phyloP scores from a whole-genome alignment of 2,329 filamentous ascomycete genomes.

The Pseudonectria foliicola region DNA sequence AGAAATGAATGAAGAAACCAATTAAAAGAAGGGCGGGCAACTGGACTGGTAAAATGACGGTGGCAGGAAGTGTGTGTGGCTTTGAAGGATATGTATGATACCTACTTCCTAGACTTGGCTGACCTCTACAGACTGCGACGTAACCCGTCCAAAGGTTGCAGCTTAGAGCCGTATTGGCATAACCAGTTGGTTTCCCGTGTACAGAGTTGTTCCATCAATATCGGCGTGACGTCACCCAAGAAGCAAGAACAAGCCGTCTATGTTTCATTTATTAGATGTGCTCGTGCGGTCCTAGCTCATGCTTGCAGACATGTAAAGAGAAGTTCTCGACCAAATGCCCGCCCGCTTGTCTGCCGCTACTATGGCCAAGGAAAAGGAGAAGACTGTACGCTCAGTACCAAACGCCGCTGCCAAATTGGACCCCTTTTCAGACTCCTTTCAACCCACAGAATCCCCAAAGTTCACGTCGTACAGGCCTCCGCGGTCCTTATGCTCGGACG shows the following conservation, averaged over 20 bases:
- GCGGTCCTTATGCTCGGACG: slow-evolving; percentile 16
- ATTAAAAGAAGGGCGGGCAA: not conserved
- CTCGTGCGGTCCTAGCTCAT: slow-evolving; percentile 8
- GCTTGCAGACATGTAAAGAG: slow-evolving; percentile 3
- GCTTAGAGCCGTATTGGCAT: no score
- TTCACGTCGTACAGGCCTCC: slow-evolving; percentile 21
- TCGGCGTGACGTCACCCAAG: no score
- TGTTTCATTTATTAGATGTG: not conserved
- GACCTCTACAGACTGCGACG: slow-evolving; percentile 18
- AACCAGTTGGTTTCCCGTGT: no score
- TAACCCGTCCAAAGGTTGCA: slow-evolving; percentile 5
- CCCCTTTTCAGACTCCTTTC: not conserved
- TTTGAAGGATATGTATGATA: slow-evolving; percentile 31
- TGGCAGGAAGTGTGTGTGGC: slow-evolving; percentile 13
- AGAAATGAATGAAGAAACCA: slow-evolving; percentile 10
- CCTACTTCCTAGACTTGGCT: slow-evolving; percentile 23
- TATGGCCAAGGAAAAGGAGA: slow-evolving; percentile 1
- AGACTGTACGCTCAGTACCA: not conserved
- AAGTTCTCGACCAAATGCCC: slow-evolving; percentile 4
- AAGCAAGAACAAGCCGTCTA: no score
- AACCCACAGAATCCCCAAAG: slow-evolving; percentile 18
- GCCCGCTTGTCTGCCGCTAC: slow-evolving; percentile 12
- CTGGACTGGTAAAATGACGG: slow-evolving; percentile 6
- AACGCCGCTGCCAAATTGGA: not conserved
- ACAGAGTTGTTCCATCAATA: no score